Base-by-base conservation (phyloP, 306 rosid genomes). In the Phaseolus lunatus region DNA sequence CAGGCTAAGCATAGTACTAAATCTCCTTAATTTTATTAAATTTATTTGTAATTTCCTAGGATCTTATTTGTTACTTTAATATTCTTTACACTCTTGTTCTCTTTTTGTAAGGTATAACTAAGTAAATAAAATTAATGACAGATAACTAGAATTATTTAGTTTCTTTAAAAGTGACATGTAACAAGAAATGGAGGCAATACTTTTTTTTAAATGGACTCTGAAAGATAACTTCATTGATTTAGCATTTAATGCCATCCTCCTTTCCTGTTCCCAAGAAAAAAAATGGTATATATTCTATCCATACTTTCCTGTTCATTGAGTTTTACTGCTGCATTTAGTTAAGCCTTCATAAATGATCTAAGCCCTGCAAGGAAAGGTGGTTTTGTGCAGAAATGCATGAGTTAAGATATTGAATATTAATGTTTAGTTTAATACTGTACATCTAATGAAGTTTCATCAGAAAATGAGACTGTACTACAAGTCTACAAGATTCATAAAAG, bases 251-350 rank as follows among this genome's bases (percentile, higher is more conserved):
- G 67, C n/a, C 54, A 9, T 2, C 56, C 44, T 47, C 50, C 64
- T 14, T 22, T 22, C 37, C 26, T 2, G 7, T 18, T 33, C 33
- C 64, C 31, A 9, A 18, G 44, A 37, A 19, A 57, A 73, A 19
- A 62, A 72, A 2, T 41, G 43, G 65, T 63, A 39, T 63, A 39
- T 27, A 12, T 52, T 79, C 23, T 62, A 18, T 48, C 47, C 33
- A 12, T 29, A 14, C 18, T 26, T 23, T 73, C 6, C 18, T 73
- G n/a, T 44, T 39, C 39, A 26, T 53, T 67, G 59, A 67, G 22
- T 44, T 75, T 47, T 37, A 14, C n/a, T 26, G 49, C 24, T 76
- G 68, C 57, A 22, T 76, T 52, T 49, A 35, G 57, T 61, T 35
- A 47, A 33, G 54, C 53, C 45, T 23, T 65, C 22, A 70, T 56